Evolutionary conservation across 1,139 yeast species (phyloP), one percentile per base, ranked within the genome.

Genomic region (Kazachstania sp.): DNA sequence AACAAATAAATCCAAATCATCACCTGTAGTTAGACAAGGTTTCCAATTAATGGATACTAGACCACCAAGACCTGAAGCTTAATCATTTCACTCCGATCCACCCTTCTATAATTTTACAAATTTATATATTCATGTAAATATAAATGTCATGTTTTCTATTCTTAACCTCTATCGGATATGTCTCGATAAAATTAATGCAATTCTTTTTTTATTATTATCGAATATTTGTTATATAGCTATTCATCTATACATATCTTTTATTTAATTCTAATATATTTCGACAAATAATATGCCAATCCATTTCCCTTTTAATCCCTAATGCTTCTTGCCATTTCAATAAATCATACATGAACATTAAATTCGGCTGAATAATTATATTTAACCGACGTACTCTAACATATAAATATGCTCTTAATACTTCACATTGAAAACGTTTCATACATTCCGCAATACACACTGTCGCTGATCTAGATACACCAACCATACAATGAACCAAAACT

Each of bases 211-310:
- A n/a, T 32, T 32, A 32, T n/a, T 15, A 11, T 32, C 15, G 18
- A 16, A 32, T 23, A 23, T 23, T 23, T 23, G 18, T 32, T 32
- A 15, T 6, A 20, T 26, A 38, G 11, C 6, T 41, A 26, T 13
- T 26, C 3, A 26, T 48, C 28, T 49, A 56, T 41, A 68, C 62
- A 51, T 70, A 71, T 41, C 69, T 66, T 49, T 60, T 73, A 66
- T 90, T 90, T 67, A 90, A 72, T 53, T 75, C 73, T 60, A 83
- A 79, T 51, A 90, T 86, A 58, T 88, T 95, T 41, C 95, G 76
- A 64, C 97, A 86, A 63, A 90, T 70, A n/a, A 85, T 74, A 61
- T 80, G 85, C 97, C 97, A 90, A 60, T 88, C 96, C 43, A 86
- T 52, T 16, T 53, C 49, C 41, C 59, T 49, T 29, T 51, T 42